phyloP scores from a whole-genome alignment of 75 land plant species.

The Cryptomeria japonica region DNA sequence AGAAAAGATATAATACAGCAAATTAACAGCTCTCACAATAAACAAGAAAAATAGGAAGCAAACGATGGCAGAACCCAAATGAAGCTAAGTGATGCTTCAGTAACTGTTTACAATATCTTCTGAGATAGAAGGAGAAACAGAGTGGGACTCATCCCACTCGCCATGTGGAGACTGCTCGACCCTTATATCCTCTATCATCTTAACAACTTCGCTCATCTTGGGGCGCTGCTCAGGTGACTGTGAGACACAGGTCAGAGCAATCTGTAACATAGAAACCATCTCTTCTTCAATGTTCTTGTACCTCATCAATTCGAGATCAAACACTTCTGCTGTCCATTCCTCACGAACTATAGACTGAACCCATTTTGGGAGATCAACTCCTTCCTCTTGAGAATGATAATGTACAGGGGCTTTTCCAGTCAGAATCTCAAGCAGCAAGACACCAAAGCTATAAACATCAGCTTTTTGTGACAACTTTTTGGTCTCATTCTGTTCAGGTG shows the following conservation, averaged over 20 bases:
- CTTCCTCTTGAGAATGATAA: slow-evolving; percentile 59
- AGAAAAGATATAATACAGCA: slow-evolving; percentile 1
- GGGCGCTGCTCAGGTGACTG: slow-evolving; percentile 72
- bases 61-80: background rate
- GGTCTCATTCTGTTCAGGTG: slow-evolving; percentile 80
- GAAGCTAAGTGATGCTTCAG: slow-evolving; percentile 10
- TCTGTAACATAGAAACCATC: slow-evolving; percentile 70
- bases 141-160: slow-evolving; percentile 43
- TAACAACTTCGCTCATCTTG: slow-evolving; percentile 45
- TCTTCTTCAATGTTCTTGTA: slow-evolving; percentile 70
- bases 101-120: slow-evolving; percentile 14
- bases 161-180: slow-evolving; percentile 65
- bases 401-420: slow-evolving; percentile 71
- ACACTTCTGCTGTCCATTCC: slow-evolving; percentile 85
- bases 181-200: slow-evolving; percentile 55
- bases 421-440: slow-evolving; percentile 72
- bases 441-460: slow-evolving; percentile 91
- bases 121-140: slow-evolving; percentile 45
- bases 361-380: slow-evolving; percentile 85
- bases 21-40: background rate
- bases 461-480: slow-evolving; percentile 76
- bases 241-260: slow-evolving; percentile 55
- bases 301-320: slow-evolving; percentile 73
- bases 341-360: slow-evolving; percentile 75
- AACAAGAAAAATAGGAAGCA: slow-evolving; percentile 1